These are phyloP conservation scores for Aureoboletus auriporus DNA, from an alignment of 768 basidiomycete species.

Conservation along the genomic window DNA sequence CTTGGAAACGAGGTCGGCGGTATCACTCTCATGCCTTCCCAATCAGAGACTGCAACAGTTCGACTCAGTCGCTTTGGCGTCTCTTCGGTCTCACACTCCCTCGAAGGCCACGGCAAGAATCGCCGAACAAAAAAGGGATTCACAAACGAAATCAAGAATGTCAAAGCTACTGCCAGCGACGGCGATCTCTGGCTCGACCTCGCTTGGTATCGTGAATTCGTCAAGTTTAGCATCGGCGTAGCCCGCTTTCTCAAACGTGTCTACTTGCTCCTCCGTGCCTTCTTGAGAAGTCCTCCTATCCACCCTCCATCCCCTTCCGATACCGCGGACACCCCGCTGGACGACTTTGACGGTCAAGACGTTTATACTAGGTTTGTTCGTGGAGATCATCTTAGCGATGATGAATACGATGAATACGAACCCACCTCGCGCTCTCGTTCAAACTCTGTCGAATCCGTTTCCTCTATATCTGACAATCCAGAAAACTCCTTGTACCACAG, in stretches of 20 bases:
- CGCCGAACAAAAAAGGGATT: constrained; percentile 35
- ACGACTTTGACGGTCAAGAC: constrained; percentile 30
- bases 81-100: constrained; percentile 30
- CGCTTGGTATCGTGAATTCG: constrained; percentile 39
- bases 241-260: constrained; percentile 25
- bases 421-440: constrained; percentile 21
- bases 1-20: constrained; percentile 71
- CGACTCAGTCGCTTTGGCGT: constrained; percentile 42
- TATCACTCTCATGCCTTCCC: constrained; percentile 31
- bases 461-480: constrained; percentile 25
- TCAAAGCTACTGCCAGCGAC: constrained; percentile 33
- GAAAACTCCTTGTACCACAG: constrained; percentile 28
- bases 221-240: constrained; percentile 29
- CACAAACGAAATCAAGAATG: constrained; percentile 46
- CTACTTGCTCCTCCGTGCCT: constrained; percentile 13
- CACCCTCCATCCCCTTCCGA: constrained; percentile 3
- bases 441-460: constrained; percentile 16
- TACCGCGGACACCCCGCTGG: constrained; percentile 4
- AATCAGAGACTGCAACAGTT: constrained; percentile 31
- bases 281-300: constrained; percentile 16
- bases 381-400: constrained; percentile 52
- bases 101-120: constrained; percentile 23
- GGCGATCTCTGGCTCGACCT: constrained; percentile 38
- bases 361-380: constrained; percentile 56
- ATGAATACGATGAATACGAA: constrained; percentile 41